Evolutionary conservation across 1,139 yeast genomes (phyloP).

Genomic region (Blastobotrys serpentis): DNA sequence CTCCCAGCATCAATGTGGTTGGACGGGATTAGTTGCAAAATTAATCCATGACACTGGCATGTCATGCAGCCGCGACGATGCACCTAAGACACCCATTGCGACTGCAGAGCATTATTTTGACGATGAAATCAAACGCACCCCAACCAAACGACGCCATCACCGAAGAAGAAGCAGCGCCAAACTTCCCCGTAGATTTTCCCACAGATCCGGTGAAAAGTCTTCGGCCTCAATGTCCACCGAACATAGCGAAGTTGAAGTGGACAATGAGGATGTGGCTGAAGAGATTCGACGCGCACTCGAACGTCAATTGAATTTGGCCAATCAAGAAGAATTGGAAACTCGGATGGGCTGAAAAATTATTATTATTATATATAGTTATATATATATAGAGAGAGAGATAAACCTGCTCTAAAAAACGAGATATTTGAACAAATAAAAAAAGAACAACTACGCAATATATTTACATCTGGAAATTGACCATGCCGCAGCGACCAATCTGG

Average conservation of each 20-base stretch:
- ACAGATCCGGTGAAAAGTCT: constrained; percentile 4
- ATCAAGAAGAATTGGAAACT: constrained; percentile 22
- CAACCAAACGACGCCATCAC: constrained; percentile 25
- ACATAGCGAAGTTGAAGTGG: constrained; percentile 16
- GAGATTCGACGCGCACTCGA: constrained; percentile 25
- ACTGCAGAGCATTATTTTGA: constrained; percentile 43
- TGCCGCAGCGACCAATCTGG: too few relatives aligned
- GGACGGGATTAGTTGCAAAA: constrained; percentile 94
- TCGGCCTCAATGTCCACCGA: neutral
- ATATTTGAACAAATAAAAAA: neutral
- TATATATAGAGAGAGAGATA: neutral
- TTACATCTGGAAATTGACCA: too few relatives aligned
- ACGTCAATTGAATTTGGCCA: constrained; percentile 16
- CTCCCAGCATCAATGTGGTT: constrained; percentile 94
- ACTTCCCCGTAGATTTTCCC: constrained; percentile 21
- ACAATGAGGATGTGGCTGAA: constrained; percentile 21
- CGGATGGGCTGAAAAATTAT: constrained; percentile 8
- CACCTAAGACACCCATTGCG: constrained; percentile 39
- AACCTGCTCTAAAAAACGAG: neutral
- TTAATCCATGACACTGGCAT: constrained; percentile 91
- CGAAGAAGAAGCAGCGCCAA: constrained; percentile 24
- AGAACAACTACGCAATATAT: too few relatives aligned
- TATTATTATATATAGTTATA: too few relatives aligned
- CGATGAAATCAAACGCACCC: constrained; percentile 31
- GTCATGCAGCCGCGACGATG: constrained; percentile 38